These are phyloP conservation scores for Zizania latifolia DNA, from an alignment of 176 grass and related monocot genomes.

Conservation along the genomic window DNA sequence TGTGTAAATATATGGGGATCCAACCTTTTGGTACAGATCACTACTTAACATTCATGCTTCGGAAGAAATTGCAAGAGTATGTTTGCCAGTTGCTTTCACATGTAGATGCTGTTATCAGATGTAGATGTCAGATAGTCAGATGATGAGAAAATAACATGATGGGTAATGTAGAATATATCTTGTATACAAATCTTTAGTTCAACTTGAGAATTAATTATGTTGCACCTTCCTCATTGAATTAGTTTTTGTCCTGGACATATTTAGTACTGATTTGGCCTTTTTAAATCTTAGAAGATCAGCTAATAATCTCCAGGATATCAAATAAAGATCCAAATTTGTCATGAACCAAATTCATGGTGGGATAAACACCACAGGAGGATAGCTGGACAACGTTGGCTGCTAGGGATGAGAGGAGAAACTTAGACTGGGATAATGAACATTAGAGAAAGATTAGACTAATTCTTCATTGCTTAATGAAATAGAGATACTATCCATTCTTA, in stretches of 20 bases:
- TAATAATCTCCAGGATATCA: background rate
- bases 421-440: no score
- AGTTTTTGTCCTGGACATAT: background rate
- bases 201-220: background rate
- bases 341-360: no score
- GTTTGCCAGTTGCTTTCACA: conserved; percentile 10
- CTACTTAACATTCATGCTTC: conserved; percentile 92
- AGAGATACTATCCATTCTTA: no score
- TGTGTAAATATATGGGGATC: conserved; percentile 99
- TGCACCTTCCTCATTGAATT: conserved; percentile 4
- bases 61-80: conserved; percentile 80
- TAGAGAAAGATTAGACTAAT: no score
- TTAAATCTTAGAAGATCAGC: background rate
- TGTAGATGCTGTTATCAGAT: background rate
- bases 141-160: conserved; percentile 6
- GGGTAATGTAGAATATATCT: background rate
- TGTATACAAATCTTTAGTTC: background rate
- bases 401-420: no score
- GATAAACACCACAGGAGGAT: no score
- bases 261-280: background rate
- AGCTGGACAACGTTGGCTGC: no score
- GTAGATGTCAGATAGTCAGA: background rate
- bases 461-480: no score
- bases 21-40: conserved; percentile 88
- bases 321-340: background rate